A percentile compares a stretch with the other conserved stretches of the same genome.
These are phyloP conservation scores for Macadamia integrifolia DNA, from an alignment of 164 flowering plant species.

Conservation along the genomic window DNA sequence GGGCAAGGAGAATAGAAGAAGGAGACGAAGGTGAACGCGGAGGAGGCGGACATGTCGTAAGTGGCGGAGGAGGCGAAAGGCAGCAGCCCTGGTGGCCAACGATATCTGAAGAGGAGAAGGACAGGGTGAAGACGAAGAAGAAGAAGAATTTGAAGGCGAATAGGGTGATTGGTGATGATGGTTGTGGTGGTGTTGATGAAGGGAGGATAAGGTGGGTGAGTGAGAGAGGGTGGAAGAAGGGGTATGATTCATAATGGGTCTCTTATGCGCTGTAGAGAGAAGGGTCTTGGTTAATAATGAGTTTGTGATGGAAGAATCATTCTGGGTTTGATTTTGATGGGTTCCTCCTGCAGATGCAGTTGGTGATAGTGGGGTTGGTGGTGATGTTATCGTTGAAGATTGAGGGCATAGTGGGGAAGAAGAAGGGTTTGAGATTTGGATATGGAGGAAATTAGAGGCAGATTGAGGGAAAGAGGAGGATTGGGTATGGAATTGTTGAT, in stretches of 20 bases:
- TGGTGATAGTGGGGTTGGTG: neutral
- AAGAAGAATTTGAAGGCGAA: neutral
- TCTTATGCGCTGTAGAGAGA: slow-evolving; percentile 41
- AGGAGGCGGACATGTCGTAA: slow-evolving; percentile 22
- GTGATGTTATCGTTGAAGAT: slow-evolving; percentile 7
- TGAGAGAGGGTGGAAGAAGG: slow-evolving; percentile 20
- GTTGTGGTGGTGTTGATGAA: slow-evolving; percentile 8
- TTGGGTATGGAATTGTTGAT: neutral
- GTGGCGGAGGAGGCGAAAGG: slow-evolving; percentile 18
- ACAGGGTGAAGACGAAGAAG: slow-evolving; percentile 5
- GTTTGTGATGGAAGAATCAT: slow-evolving; percentile 16
- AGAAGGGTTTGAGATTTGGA: slow-evolving; percentile 1
- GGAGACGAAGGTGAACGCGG: slow-evolving; percentile 33
- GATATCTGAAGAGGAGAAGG: slow-evolving; percentile 11
- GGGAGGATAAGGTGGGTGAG: slow-evolving; percentile 30
- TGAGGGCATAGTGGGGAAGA: slow-evolving; percentile 1
- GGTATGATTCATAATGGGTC: slow-evolving; percentile 39
- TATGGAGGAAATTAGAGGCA: neutral
- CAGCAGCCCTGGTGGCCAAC: slow-evolving; percentile 16
- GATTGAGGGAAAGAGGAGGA: neutral
- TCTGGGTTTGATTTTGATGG: slow-evolving; percentile 5
- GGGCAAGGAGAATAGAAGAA: slow-evolving; percentile 46
- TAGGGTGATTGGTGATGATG: neutral
- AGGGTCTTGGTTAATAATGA: slow-evolving; percentile 10
- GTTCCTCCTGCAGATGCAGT: too few relatives aligned